Base-by-base conservation (phyloP, 352 stramenopile genomes). In the Lagenidium giganteum region DNA sequence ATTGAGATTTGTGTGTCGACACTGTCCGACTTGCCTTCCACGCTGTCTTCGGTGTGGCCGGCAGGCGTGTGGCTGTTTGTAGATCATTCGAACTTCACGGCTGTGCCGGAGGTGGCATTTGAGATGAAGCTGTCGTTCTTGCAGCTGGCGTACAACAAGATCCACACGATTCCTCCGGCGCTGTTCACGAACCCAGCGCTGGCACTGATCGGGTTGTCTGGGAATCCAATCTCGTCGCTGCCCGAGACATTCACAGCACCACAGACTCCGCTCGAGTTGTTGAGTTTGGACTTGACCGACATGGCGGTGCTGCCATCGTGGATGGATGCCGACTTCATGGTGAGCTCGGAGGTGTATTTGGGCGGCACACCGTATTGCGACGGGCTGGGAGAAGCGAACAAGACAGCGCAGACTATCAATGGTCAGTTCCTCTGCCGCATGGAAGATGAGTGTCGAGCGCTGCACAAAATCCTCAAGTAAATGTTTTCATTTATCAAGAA, bases 1-100 rank as follows among this genome's bases (percentile, higher is more conserved):
- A 27, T 53, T 25, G 42, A 54, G 31, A 29, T 59, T 21, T 47
- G 20, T 3, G 20, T 14, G 8, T 36, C 43, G 0, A 59, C 48
- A 21, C 17, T 58, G n/a, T 4, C 12, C 2, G 4, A 16, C 2
- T 26, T 50, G 13, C 29, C 50, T 3, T 11, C 40, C 14, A 23
- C 37, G n/a, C 26, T 61, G 3, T 32, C 14, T 0, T 18, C 20
- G 1, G 12, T 8, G 3, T 56, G 48, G 48, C 39, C 39, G 1
- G n/a, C 31, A 17, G 32, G 24, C n/a, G 40, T 11, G 13, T 40
- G n/a, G n/a, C n/a, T n/a, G n/a, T n/a, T n/a, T n/a, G n/a, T n/a
- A n/a, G n/a, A n/a, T n/a, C n/a, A n/a, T n/a, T n/a, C n/a, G n/a
- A n/a, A n/a, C n/a, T n/a, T n/a, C n/a, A n/a, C n/a, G n/a, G n/a